These are phyloP conservation scores for Clavulina sp. DNA, from an alignment of 768 basidiomycete species.

Conservation along the genomic window DNA sequence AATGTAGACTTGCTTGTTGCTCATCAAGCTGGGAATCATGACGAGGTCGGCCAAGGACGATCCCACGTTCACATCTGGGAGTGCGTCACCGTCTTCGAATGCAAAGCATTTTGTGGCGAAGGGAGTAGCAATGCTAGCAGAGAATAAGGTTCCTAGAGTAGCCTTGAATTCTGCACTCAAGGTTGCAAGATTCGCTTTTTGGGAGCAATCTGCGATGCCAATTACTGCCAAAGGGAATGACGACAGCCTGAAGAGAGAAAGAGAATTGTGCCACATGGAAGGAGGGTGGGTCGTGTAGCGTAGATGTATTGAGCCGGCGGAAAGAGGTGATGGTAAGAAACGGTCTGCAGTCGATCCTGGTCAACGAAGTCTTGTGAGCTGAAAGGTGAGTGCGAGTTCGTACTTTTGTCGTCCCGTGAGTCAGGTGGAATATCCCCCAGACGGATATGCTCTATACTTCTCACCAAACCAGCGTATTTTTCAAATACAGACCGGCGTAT, in stretches of 20 bases:
- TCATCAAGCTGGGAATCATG: constrained; percentile 70
- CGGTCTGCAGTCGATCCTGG: constrained; percentile 35
- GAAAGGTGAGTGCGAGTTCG: constrained; percentile 12
- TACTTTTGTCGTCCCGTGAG: constrained; percentile 59
- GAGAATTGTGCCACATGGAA: constrained; percentile 42
- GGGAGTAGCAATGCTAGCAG: constrained; percentile 49
- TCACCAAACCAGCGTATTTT: constrained; percentile 54
- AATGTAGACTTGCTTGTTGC: constrained; percentile 74
- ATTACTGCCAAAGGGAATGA: constrained; percentile 78
- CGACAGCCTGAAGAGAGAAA: constrained; percentile 61
- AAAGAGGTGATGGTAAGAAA: constrained; percentile 62
- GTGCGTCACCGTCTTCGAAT: constrained; percentile 52
- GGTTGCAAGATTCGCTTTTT: constrained; percentile 32
- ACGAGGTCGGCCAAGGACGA: constrained; percentile 37
- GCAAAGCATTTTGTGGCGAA: constrained; percentile 70
- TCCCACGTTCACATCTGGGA: constrained; percentile 36
- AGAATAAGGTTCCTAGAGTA: constrained; percentile 45
- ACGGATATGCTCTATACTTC: constrained; percentile 51
- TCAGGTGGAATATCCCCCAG: constrained; percentile 73
- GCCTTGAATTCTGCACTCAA: constrained; percentile 51
- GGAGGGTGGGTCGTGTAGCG: constrained; percentile 60
- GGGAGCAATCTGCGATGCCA: constrained; percentile 60
- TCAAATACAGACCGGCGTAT: constrained; percentile 56
- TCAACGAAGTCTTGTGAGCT: not conserved
- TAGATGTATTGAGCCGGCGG: constrained; percentile 69